These are phyloP conservation scores for Phoma sp. DNA, from an alignment of 2,329 filamentous ascomycete species.

Conservation along the genomic window DNA sequence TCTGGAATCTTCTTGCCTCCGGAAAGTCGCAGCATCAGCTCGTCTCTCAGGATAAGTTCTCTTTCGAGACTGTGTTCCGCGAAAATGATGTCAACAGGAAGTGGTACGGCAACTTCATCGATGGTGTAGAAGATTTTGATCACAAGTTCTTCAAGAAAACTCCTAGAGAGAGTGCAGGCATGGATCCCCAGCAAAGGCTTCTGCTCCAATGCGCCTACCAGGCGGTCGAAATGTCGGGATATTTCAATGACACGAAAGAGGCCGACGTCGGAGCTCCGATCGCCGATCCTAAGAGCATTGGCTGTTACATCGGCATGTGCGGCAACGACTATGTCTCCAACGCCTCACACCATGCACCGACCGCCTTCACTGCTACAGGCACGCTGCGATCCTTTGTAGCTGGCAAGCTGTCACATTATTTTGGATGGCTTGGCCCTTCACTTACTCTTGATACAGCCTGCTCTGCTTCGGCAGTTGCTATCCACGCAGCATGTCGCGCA, in stretches of 20 bases:
- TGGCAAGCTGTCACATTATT: constrained; percentile 33
- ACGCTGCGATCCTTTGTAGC: constrained; percentile 25
- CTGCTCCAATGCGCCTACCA: constrained; percentile 37
- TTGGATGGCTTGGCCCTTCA: constrained; percentile 34
- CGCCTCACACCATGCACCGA: constrained; percentile 27
- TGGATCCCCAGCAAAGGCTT: constrained; percentile 36
- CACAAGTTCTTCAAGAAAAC: constrained; percentile 36
- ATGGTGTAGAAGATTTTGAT: constrained; percentile 42
- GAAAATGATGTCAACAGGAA: neutral
- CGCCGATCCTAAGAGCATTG: constrained; percentile 26
- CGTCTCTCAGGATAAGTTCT: neutral
- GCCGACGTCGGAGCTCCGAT: constrained; percentile 15
- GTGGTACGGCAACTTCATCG: constrained; percentile 2
- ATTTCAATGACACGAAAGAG: constrained; percentile 13
- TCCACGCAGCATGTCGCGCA: constrained; percentile 35
- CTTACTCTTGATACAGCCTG: constrained; percentile 44
- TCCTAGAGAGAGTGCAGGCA: constrained; percentile 20
- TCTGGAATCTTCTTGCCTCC: constrained; percentile 19
- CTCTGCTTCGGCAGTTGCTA: constrained; percentile 30
- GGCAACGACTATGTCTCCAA: constrained; percentile 41
- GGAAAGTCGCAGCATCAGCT: constrained; percentile 9
- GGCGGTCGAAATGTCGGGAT: constrained; percentile 46
- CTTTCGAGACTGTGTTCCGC: constrained; percentile 2
- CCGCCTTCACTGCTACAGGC: constrained; percentile 38
- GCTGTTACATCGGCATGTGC: constrained; percentile 36